Evolutionary conservation across 805 yeast genomes (phyloP).

Genomic region (Debaryomyces prosopidis): DNA sequence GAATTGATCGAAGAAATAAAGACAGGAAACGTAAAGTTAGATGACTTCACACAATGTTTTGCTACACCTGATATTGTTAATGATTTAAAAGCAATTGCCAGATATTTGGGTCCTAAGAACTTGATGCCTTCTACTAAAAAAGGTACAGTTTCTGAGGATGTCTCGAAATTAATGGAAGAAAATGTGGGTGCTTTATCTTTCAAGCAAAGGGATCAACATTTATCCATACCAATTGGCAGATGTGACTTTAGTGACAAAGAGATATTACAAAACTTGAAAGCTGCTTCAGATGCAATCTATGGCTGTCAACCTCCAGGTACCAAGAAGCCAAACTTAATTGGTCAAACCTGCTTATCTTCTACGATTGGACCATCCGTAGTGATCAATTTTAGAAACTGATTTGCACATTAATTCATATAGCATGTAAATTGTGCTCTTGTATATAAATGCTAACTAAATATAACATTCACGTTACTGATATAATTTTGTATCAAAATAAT

Average conservation of each 20-base stretch:
- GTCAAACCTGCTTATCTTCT: constrained; percentile 65
- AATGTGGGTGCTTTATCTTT: constrained; percentile 72
- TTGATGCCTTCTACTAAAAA: constrained; percentile 84
- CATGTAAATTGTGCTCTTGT: constrained; percentile 1
- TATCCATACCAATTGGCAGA: constrained; percentile 73
- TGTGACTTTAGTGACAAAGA: constrained; percentile 77
- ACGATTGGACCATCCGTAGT: constrained; percentile 82
- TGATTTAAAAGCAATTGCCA: constrained; percentile 68
- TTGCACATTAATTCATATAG: neutral
- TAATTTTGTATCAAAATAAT: neutral
- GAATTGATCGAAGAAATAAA: constrained; percentile 66
- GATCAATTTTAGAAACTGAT: constrained; percentile 40
- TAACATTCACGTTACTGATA: neutral
- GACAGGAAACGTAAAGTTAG: constrained; percentile 47
- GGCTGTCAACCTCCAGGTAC: constrained; percentile 56
- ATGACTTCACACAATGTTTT: constrained; percentile 67
- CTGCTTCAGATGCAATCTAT: constrained; percentile 63
- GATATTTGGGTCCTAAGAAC: constrained; percentile 83
- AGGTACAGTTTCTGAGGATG: constrained; percentile 79
- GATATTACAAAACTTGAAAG: constrained; percentile 66
- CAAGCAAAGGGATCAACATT: constrained; percentile 65
- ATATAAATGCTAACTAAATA: neutral
- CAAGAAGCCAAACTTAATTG: constrained; percentile 68
- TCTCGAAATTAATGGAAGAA: constrained; percentile 50
- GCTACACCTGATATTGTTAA: constrained; percentile 81